Evolutionary conservation across 371 early-diverging fungal species (phyloP), one percentile per base, ranked within the genome.

Genomic region (Gilbertella persicaria): DNA sequence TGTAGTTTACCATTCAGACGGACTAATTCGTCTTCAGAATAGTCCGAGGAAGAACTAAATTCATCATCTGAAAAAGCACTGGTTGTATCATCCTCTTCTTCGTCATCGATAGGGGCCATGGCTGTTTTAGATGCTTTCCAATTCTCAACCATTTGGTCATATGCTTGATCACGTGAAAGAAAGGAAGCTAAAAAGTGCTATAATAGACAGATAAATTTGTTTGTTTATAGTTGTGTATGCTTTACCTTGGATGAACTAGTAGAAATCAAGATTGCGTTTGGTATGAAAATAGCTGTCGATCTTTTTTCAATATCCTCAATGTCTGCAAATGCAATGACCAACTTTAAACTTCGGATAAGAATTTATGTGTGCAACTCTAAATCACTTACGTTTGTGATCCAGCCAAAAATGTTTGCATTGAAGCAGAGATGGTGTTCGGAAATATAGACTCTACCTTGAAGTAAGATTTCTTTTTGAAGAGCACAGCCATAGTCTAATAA

Each of bases 401-500:
- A 96, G 24, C 98, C 96, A 72, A 97, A 90, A 51, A 97, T 95
- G 66, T 94, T 96, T 47, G 97, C 90, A 65, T 96, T 87, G 61
- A 97, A 97, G 67, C 95, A 93, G 4, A 96, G 68, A 41, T 90
- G 80, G 67, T 87, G 83, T 48, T 91, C 89, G 12, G 95, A 91
- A 50, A 96, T 64, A 66, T 92, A 97, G 44, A 96, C 65, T 16
- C 93, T 84, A 2, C 98, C 98, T 61, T 97, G 98, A 4, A 96
- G 82, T 8, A 91, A 75, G 28, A 97, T 94, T 44, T 97, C 97
- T 44, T 90, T 91, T 63, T 96, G 96, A 28, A 96, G 78, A 12
- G 96, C 96, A 62, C 95, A 93, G 0, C 88, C 87, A 67, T 88
- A 96, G 67, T 91, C 95, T 88, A 61, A 38, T n/a, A 17, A 8